Evolutionary conservation across 2,329 filamentous ascomycete genomes (phyloP), one percentile per base, ranked within the genome.

Genomic region (Aspergillus sp.): DNA sequence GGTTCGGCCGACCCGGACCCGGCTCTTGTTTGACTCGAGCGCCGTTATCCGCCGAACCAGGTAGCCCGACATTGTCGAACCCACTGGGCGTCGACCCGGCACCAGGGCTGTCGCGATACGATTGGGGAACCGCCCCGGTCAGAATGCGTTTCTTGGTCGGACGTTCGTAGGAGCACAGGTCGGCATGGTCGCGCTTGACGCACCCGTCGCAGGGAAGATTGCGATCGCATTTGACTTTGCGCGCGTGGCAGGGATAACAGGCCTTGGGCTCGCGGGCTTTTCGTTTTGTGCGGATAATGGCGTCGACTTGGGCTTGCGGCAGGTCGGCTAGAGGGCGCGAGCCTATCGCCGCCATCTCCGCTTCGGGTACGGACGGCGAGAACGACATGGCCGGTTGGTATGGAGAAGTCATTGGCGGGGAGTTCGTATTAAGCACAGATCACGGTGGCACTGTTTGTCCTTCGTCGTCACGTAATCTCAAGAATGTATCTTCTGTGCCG

Each of bases 181-280:
- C 74, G 31, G 75, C 74, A 60, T 78, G 76, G 58, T 78, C 76
- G 57, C 76, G 71, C 60, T 78, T 78, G 44, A 78, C 74, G 53
- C 76, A 78, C 17, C 75, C 75, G 54, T 78, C 75, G 61, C 76
- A 78, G 3, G 76, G 76, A 7, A 78, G 62, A 45, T 78, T 77
- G 38, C 76, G 73, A 60, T 78, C 76, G 60, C 76, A 78, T 65
- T 78, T 78, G 38, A 78, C 76, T 53, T 76, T 76, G n/a, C 74
- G 71, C 47, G 72, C 71, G 58, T 76, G 74, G 52, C 74, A 76
- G 11, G 74, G 73, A 53, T 76, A 76, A 57, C 74, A 76, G 43
- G 74, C 74, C 64, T 78, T 71, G 7, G 76, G 76, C 54, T 78
- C 76, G 45, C 76, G 70, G 45, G 76, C 74, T 58, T 77, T 77